Percentiles rank a stretch among this genome's conserved stretches.
Conservation (phyloP, 2,329 filamentous ascomycete genomes). For the Tolypocladium nubicola region DNA sequence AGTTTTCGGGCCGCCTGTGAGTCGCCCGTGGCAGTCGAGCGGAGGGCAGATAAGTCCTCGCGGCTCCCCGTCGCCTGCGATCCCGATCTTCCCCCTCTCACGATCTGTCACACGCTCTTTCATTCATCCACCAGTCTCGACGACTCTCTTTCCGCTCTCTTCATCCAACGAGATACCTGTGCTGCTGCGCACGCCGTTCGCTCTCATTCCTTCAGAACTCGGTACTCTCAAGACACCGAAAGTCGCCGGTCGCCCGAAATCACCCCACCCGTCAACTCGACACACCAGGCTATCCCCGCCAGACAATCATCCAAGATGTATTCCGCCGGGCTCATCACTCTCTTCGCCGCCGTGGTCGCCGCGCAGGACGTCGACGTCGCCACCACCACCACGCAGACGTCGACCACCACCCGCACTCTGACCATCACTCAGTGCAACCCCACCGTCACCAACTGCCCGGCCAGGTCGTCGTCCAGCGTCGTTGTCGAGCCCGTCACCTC, state of each 20-base stretch:
- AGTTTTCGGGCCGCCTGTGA: background rate
- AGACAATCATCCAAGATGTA: slow-evolving; percentile 28
- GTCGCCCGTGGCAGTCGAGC: background rate
- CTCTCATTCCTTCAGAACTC: background rate
- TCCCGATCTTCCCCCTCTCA: slow-evolving; percentile 4
- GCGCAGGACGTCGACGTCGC: slow-evolving; percentile 21
- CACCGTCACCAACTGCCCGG: slow-evolving; percentile 31
- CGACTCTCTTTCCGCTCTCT: background rate
- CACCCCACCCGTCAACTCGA: slow-evolving; percentile 1
- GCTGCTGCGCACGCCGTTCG: background rate
- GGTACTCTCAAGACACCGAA: background rate
- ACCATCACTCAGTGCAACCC: slow-evolving; percentile 39
- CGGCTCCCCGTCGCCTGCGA: background rate
- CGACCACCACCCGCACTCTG: slow-evolving; percentile 31
- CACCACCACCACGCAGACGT: slow-evolving; percentile 29
- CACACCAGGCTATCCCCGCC: slow-evolving; percentile 1
- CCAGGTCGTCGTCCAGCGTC: slow-evolving; percentile 12
- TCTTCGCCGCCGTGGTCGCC: slow-evolving; percentile 29
- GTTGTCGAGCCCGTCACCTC: slow-evolving; percentile 17
- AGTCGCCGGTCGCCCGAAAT: background rate
- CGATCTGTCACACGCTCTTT: background rate
- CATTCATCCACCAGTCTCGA: background rate
- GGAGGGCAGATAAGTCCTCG: background rate
- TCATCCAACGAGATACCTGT: background rate
- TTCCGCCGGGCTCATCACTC: slow-evolving; percentile 29